Percentiles rank a stretch among this genome's conserved stretches.
Conservation (phyloP, 495 filamentous ascomycete genomes). For the Talaromyces wortmannii region DNA sequence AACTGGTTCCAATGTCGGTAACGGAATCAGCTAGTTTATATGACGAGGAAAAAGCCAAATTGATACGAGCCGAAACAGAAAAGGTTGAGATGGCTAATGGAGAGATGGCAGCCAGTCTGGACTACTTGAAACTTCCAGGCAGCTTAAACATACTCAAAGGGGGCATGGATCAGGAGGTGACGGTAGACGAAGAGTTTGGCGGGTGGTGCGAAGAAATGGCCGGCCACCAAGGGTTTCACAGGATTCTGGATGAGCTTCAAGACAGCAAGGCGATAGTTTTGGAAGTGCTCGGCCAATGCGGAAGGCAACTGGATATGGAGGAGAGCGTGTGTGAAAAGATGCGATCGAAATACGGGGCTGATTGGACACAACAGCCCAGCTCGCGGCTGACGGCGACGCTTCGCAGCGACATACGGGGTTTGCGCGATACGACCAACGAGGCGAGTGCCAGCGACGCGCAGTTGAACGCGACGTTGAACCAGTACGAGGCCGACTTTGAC, state of each 20-base stretch:
- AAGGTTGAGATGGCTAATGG: constrained; percentile 83
- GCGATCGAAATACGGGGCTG: constrained; percentile 91
- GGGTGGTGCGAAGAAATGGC: constrained; percentile 90
- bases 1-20: constrained; percentile 92
- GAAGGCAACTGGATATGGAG: constrained; percentile 87
- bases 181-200: constrained; percentile 84
- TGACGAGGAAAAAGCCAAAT: constrained; percentile 96
- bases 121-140: constrained; percentile 85
- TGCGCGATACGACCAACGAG: constrained; percentile 81
- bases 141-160: constrained; percentile 90
- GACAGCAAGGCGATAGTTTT: constrained; percentile 69
- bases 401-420: constrained; percentile 76
- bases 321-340: constrained; percentile 99
- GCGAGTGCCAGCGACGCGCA: constrained; percentile 83
- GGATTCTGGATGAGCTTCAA: constrained; percentile 71
- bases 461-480: constrained; percentile 73
- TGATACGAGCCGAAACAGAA: constrained; percentile 89
- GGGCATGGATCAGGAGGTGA: constrained; percentile 82
- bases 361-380: constrained; percentile 97
- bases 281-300: constrained; percentile 65
- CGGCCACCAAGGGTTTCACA: constrained; percentile 67
- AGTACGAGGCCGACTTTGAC: constrained; percentile 82
- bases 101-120: constrained; percentile 92
- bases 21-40: constrained; percentile 96
- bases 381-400: constrained; percentile 81